phyloP scores from a whole-genome alignment of 2,329 filamentous ascomycete genomes.

The Aspergillus ibericus region DNA sequence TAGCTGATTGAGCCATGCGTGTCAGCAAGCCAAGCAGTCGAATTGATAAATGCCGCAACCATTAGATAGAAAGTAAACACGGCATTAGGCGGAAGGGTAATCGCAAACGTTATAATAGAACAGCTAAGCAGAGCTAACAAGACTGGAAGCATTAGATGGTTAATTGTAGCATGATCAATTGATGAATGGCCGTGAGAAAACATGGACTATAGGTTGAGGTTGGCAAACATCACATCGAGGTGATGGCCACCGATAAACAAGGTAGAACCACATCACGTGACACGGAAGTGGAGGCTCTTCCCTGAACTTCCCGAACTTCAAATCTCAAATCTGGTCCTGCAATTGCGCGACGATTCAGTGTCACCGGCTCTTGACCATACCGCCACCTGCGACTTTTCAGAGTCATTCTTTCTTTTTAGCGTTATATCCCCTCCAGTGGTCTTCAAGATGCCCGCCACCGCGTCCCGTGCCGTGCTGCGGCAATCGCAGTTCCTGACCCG shows the following conservation, averaged over 20 bases:
- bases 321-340: constrained; percentile 41
- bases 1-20: too few species aligned
- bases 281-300: constrained; percentile 24
- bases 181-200: neutral
- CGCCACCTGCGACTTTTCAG: constrained; percentile 33
- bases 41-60: neutral
- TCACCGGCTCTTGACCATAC: constrained; percentile 30
- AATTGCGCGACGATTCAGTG: constrained; percentile 34
- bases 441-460: constrained; percentile 45
- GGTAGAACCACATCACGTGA: constrained; percentile 16
- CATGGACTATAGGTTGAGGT: neutral
- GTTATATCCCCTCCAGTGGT: constrained; percentile 26
- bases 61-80: neutral
- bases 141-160: neutral
- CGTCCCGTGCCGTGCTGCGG: constrained; percentile 47
- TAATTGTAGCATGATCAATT: too few species aligned
- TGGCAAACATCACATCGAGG: neutral
- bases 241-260: constrained; percentile 3
- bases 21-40: neutral
- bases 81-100: neutral
- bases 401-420: constrained; percentile 30
- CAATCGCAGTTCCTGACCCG: constrained; percentile 50
- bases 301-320: constrained; percentile 45
- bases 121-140: neutral
- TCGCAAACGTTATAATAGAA: neutral